Evolutionary conservation across 306 rosid species (phyloP), one percentile per base, ranked within the genome.

Genomic region (Cicer pinnatifidum): DNA sequence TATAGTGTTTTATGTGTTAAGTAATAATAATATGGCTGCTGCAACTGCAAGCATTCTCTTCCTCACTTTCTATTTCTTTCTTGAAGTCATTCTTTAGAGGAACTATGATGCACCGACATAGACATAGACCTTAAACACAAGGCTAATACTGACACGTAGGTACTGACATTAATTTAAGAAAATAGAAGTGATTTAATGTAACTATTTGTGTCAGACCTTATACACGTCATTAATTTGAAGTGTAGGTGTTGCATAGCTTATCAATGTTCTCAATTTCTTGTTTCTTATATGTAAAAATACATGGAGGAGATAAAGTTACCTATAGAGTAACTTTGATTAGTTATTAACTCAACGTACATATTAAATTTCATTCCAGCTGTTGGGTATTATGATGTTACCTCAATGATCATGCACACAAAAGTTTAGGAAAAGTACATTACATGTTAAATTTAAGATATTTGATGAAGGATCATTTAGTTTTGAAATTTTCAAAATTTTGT

Each of bases 391-490:
- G 57, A 51, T 53, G 8, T 17, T 9, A 17, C 19, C 12, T 53
- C 11, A 16, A 2, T 53, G 60, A 8, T 9, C 60, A 17, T 53
- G 60, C 35, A 19, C 60, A 53, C 35, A 53, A 53, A 53, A 8
- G 11, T 8, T 53, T 53, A 8, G 62, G 38, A 56, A 56, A 5
- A 10, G 8, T 10, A 23, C 15, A 6, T 57, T 57, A 5, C 23
- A 20, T 0, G 38, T 56, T 57, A 57, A 57, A 57, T 9, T 54
- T 11, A 58, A 58, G 41, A 58, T 58, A 58, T 28, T 58, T 58
- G 41, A 28, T 10, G 39, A 57, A 57, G 8, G 23, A 57, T 57
- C 39, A 57, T 10, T 9, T 20, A 57, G 39, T 57, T 20, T 57
- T 5, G 3, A 57, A 23, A 57, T 15, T 16, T 52, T 3, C 11